Percentiles rank a stretch among this genome's conserved stretches.
Conservation (phyloP, 2,329 filamentous ascomycete genomes). For the Penicillium sp. region DNA sequence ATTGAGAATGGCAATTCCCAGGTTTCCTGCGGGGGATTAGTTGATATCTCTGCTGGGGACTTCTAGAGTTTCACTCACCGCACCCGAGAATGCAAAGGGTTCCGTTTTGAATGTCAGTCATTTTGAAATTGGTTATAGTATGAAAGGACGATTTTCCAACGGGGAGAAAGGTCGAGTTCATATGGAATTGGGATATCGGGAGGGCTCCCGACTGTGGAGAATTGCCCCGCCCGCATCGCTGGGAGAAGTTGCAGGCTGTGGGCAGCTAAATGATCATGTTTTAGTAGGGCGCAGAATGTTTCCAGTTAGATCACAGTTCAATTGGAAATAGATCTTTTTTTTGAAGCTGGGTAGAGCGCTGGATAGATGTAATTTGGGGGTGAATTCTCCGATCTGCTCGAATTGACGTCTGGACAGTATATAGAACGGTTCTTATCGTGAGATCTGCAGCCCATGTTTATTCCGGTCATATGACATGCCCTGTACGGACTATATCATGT, state of each 20-base stretch:
- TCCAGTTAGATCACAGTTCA: no score
- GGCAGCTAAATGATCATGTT: no score
- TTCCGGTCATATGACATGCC: no score
- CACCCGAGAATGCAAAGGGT: conserved; percentile 24
- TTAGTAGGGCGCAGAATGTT: not conserved
- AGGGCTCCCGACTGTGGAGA: conserved; percentile 9
- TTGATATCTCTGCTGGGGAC: not conserved
- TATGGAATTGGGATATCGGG: conserved; percentile 2
- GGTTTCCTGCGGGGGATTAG: conserved; percentile 34
- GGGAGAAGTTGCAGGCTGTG: no score
- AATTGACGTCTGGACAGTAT: no score
- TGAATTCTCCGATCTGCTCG: no score
- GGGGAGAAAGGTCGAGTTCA: not conserved
- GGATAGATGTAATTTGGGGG: no score
- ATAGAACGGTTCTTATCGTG: no score
- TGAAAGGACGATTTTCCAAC: not conserved
- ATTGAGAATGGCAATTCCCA: conserved; percentile 41
- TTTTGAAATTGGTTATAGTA: not conserved
- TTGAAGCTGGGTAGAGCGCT: not conserved
- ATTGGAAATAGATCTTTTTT: no score
- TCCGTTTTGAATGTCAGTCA: conserved; percentile 12
- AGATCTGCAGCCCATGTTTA: no score
- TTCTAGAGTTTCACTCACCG: conserved; percentile 10
- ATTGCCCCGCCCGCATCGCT: not conserved
- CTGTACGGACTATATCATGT: no score